Conservation (phyloP, 805 yeast genomes). For the Jamesozyma gamospora region DNA sequence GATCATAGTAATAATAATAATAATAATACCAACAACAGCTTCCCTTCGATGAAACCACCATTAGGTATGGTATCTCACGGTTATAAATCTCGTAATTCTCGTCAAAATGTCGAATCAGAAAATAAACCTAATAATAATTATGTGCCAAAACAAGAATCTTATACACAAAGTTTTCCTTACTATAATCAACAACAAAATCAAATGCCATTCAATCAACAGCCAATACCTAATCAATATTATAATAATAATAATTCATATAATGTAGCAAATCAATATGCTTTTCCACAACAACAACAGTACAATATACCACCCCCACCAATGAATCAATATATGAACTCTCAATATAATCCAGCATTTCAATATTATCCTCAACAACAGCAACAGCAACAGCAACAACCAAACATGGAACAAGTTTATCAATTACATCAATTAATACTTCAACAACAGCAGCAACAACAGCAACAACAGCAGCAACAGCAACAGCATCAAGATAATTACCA, state of each 20-base stretch:
- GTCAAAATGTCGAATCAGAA: neutral
- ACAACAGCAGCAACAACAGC: constrained; percentile 17
- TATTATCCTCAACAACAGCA: constrained; percentile 1
- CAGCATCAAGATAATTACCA: neutral
- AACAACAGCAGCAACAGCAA: constrained; percentile 6
- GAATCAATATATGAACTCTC: constrained; percentile 10
- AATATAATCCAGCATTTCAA: constrained; percentile 3
- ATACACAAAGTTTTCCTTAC: neutral
- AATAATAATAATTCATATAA: neutral
- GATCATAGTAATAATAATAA: neutral
- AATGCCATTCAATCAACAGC: neutral
- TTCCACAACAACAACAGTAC: neutral
- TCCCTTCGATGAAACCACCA: constrained; percentile 12
- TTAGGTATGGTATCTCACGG: constrained; percentile 6
- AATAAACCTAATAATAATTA: neutral
- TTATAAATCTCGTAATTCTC: constrained; percentile 8
- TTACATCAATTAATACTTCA: constrained; percentile 20
- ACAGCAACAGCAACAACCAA: constrained; percentile 10
- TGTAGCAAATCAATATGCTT: neutral
- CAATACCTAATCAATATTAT: neutral
- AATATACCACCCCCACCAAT: constrained; percentile 4
- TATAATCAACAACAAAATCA: neutral
- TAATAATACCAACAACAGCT: neutral
- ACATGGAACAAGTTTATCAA: constrained; percentile 18
- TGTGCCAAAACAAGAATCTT: neutral